Evolutionary conservation across 2,329 filamentous ascomycete genomes (phyloP), one percentile per base, ranked within the genome.

Genomic region (Sclerotinia subarctica): DNA sequence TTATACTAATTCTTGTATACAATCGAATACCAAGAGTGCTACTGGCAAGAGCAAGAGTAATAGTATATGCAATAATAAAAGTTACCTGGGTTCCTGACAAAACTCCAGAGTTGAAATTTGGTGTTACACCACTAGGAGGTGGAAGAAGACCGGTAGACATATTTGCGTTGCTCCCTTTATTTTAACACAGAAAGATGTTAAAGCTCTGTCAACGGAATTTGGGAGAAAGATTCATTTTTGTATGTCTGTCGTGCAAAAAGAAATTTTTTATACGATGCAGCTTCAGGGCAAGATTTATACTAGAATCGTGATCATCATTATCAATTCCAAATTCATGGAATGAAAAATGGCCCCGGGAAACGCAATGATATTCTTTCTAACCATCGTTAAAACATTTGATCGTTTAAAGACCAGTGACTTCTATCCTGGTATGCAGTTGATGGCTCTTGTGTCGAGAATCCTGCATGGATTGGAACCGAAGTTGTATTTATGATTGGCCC

Each of bases 61-160:
- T 21, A 17, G 38, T 29, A 21, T 59, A 59, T 29, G 56, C 56
- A 59, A 46, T 13, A 19, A 59, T 59, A 26, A n/a, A 59, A 46
- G 17, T 10, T 10, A 46, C 24, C 17, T 59, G 38, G 24, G 56
- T 59, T 13, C 19, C 24, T n/a, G 56, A 59, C 24, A 59, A 42
- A 46, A n/a, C 38, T 11, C n/a, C 44, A 46, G 56, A 19, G 26
- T 29, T 59, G 42, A 44, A 46, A 29, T 59, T 8, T 29, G 56
- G 56, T 29, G 24, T 59, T 1, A 59, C 5, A 6, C 56, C 56
- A 6, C 56, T 42, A 13, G 56, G 24, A 42, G 56, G 56, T 5
- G 56, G 56, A 46, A 59, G 56, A 26, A 59, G 56, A 13, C 56
- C 56, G 38, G 56, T 59, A 11, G 56, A 46, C 56, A 59, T 59